Evolutionary conservation across 768 basidiomycete genomes (phyloP).

Genomic region (Sistotremastrum niveocremeum): DNA sequence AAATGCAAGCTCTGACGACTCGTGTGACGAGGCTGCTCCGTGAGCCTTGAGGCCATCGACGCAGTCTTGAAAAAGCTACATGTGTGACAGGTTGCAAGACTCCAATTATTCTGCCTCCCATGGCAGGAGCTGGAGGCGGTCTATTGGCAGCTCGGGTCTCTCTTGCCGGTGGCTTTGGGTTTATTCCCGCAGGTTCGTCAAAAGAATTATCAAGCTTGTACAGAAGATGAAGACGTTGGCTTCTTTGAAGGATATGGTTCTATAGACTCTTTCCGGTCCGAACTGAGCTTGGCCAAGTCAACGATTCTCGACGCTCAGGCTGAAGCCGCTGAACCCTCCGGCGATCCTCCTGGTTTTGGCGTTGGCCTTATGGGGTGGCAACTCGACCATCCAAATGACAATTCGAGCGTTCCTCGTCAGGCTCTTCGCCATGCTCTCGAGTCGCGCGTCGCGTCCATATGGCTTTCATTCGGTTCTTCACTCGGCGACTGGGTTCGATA

Average conservation of each 20-base stretch:
- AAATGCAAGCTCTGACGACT: neutral
- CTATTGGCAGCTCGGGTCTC: constrained; percentile 45
- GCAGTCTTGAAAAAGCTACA: too few relatives aligned
- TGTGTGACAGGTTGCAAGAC: constrained; percentile 13
- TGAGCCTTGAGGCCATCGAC: too few relatives aligned
- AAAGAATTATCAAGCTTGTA: neutral
- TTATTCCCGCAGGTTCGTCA: constrained; percentile 46
- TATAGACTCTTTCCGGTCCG: constrained; percentile 29
- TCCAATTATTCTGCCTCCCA: constrained; percentile 53
- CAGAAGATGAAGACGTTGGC: neutral
- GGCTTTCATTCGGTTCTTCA: constrained; percentile 60
- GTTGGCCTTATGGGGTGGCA: constrained; percentile 67
- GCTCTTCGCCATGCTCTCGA: constrained; percentile 39
- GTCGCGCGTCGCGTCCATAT: constrained; percentile 47
- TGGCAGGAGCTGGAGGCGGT: constrained; percentile 61
- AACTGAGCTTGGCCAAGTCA: constrained; percentile 39
- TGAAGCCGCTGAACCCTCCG: neutral
- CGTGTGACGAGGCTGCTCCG: neutral
- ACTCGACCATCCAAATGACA: constrained; percentile 34
- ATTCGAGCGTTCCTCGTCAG: constrained; percentile 20
- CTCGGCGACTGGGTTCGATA: constrained; percentile 45
- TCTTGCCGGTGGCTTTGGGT: constrained; percentile 63
- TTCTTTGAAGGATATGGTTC: constrained; percentile 31
- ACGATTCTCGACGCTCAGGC: constrained; percentile 19
- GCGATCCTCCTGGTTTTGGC: constrained; percentile 39